phyloP scores from a whole-genome alignment of 2,329 filamentous ascomycete species.

The Ophiosphaerella narmari region DNA sequence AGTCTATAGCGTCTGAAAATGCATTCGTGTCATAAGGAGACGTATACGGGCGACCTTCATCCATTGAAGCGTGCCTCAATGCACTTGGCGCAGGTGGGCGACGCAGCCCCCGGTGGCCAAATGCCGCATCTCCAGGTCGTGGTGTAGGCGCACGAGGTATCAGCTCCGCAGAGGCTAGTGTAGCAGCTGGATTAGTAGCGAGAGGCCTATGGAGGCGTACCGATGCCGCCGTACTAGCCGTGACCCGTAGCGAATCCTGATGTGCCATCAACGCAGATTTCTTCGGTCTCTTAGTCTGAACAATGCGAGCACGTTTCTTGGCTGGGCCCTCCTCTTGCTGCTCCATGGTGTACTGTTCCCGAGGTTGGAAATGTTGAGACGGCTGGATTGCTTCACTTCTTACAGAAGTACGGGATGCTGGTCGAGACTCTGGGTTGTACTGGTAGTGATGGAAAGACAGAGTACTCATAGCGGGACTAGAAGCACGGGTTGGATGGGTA shows the following conservation, averaged over 20 bases:
- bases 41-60: conserved; percentile 36
- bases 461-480: conserved; percentile 52
- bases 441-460: conserved; percentile 43
- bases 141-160: conserved; percentile 78
- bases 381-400: conserved; percentile 34
- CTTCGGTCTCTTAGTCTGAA: conserved; percentile 72
- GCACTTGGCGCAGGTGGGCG: conserved; percentile 51
- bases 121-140: conserved; percentile 60
- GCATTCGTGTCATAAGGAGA: conserved; percentile 39
- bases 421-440: conserved; percentile 40
- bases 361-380: conserved; percentile 22
- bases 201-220: conserved; percentile 82
- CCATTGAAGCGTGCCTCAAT: conserved; percentile 66
- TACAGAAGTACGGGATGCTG: conserved; percentile 46
- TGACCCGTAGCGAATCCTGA: conserved; percentile 82
- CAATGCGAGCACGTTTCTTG: conserved; percentile 81
- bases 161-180: conserved; percentile 66
- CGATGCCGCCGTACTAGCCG: conserved; percentile 87
- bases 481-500: conserved; percentile 47
- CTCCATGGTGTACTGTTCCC: conserved; percentile 30
- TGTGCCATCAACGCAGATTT: conserved; percentile 73
- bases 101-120: conserved; percentile 34
- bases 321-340: conserved; percentile 58
- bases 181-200: conserved; percentile 54
- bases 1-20: conserved; percentile 52